These are phyloP conservation scores for Ensete glaucum DNA, from an alignment of 176 grass and related monocot species.

Conservation along the genomic window DNA sequence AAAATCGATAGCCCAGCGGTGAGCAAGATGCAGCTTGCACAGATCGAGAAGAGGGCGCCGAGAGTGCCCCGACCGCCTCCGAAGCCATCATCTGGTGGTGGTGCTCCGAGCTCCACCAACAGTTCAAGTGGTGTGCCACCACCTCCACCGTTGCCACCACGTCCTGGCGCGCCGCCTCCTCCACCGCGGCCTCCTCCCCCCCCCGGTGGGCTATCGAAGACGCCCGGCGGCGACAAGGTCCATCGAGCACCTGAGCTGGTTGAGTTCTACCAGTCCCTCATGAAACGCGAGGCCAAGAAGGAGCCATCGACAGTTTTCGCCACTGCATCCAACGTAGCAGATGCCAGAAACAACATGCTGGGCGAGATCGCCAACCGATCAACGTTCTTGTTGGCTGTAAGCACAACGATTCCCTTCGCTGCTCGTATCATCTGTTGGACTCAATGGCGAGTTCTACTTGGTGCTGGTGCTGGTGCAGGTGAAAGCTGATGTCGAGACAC, in stretches of 20 bases:
- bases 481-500: conserved; percentile 94
- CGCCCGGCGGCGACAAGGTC: conserved; percentile 56
- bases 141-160: conserved; percentile 18
- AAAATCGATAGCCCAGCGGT: conserved; percentile 41
- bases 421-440: neutral
- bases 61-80: conserved; percentile 81
- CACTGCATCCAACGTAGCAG: conserved; percentile 45
- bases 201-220: conserved; percentile 21
- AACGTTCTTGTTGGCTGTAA: conserved; percentile 84
- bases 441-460: neutral
- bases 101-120: conserved; percentile 31
- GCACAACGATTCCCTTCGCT: conserved; percentile 19
- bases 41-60: conserved; percentile 77
- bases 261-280: conserved; percentile 89
- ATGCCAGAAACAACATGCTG: conserved; percentile 78
- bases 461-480: conserved; percentile 35
- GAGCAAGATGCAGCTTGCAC: conserved; percentile 66
- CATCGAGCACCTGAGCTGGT: conserved; percentile 81
- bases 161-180: conserved; percentile 24
- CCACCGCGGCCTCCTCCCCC: conserved; percentile 42
- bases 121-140: conserved; percentile 21
- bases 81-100: conserved; percentile 17
- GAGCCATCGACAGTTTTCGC: conserved; percentile 50
- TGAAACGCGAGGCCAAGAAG: conserved; percentile 89
- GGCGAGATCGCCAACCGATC: conserved; percentile 95